These are phyloP conservation scores for Penicillium sclerotiorum DNA, from an alignment of 2,329 filamentous ascomycete genomes.

Conservation along the genomic window DNA sequence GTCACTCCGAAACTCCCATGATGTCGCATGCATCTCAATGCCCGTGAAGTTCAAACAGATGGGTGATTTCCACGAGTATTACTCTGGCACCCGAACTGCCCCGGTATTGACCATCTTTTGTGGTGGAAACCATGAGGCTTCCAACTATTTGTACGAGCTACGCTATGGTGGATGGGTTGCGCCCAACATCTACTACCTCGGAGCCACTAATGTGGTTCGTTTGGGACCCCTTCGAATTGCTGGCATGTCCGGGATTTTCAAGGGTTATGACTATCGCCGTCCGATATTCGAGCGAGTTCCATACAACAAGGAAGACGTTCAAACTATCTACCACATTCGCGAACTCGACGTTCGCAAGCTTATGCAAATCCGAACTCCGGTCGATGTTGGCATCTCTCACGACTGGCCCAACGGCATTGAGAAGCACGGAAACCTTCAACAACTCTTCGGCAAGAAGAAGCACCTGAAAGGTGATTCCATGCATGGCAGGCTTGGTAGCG, in stretches of 20 bases:
- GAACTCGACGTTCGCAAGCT: slow-evolving; percentile 91
- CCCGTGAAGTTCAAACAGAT: slow-evolving; percentile 84
- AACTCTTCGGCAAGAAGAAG: slow-evolving; percentile 72
- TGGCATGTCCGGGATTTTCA: slow-evolving; percentile 93
- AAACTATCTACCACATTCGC: slow-evolving; percentile 84
- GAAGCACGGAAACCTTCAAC: slow-evolving; percentile 68
- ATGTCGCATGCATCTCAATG: slow-evolving; percentile 86
- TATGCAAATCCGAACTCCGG: slow-evolving; percentile 78
- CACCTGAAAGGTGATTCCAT: slow-evolving; percentile 75
- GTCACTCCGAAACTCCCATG: slow-evolving; percentile 84
- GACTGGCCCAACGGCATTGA: slow-evolving; percentile 92
- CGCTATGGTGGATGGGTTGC: slow-evolving; percentile 98
- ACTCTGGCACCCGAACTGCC: slow-evolving; percentile 73
- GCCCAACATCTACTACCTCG: slow-evolving; percentile 95
- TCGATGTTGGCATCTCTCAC: slow-evolving; percentile 90
- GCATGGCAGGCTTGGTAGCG: slow-evolving; percentile 74
- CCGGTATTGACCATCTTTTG: slow-evolving; percentile 92
- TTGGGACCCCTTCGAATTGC: slow-evolving; percentile 85
- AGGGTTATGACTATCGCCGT: slow-evolving; percentile 82
- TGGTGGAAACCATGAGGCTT: slow-evolving; percentile 93
- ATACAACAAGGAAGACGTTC: slow-evolving; percentile 75
- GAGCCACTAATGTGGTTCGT: slow-evolving; percentile 84
- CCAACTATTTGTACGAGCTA: slow-evolving; percentile 85
- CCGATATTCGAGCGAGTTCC: slow-evolving; percentile 83
- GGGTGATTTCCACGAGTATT: slow-evolving; percentile 94